Evolutionary conservation across 257 asterid species (phyloP).

Genomic region (Hygrophila difformis): DNA sequence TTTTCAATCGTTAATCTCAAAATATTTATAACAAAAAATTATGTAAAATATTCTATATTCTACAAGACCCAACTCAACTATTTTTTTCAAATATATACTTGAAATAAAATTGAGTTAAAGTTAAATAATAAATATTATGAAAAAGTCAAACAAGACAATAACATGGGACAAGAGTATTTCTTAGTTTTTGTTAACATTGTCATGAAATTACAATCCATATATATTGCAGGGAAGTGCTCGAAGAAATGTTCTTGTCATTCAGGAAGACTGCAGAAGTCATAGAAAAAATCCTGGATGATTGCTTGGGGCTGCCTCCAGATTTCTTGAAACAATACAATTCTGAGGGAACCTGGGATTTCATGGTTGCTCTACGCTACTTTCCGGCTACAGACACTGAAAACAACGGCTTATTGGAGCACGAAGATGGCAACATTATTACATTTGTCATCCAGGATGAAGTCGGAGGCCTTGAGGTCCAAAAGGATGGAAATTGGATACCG

Average conservation of each 20-base stretch:
- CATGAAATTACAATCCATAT: too few relatives aligned
- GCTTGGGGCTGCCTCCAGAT: conserved; percentile 37
- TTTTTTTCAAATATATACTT: too few relatives aligned
- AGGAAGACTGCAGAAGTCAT: conserved; percentile 23
- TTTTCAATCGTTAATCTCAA: too few relatives aligned
- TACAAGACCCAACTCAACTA: too few relatives aligned
- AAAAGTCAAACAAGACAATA: too few relatives aligned
- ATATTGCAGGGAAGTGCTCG: conserved; percentile 28
- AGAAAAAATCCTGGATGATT: conserved; percentile 41
- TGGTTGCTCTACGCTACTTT: conserved; percentile 37
- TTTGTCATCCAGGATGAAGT: conserved; percentile 56
- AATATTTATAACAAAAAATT: too few relatives aligned
- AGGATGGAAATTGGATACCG: conserved; percentile 44
- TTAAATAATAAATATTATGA: too few relatives aligned
- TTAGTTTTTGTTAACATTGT: too few relatives aligned
- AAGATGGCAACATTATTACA: conserved; percentile 42
- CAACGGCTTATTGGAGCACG: conserved; percentile 39
- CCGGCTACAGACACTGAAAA: conserved; percentile 34
- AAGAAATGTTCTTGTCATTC: conserved; percentile 31
- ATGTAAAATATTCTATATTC: too few relatives aligned
- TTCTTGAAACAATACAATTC: conserved; percentile 42
- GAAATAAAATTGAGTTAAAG: too few relatives aligned
- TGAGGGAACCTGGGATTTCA: conserved; percentile 54
- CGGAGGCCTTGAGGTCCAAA: conserved; percentile 49
- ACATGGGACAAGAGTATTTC: too few relatives aligned